Evolutionary conservation across 2,329 filamentous ascomycete genomes (phyloP), one percentile per base, ranked within the genome.

Genomic region (Pseudopithomyces maydicus): DNA sequence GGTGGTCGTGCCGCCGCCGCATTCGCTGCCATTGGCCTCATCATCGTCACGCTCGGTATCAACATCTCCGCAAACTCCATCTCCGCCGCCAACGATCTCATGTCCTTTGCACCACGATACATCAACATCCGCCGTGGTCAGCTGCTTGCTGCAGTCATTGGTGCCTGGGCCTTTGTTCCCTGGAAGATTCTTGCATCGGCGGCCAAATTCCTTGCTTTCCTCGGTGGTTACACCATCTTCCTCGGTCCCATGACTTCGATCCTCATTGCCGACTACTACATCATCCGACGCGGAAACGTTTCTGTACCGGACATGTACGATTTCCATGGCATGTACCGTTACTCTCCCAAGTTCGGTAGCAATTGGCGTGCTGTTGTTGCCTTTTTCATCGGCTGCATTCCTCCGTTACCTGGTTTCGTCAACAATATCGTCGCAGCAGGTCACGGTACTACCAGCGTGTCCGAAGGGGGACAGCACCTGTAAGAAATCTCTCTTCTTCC

Each of bases 121-220:
- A 64, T 70, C 57, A 66, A 70, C 56, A 68, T 70, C 46, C 61
- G 64, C 11, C 65, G 67, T 19, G 67, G 67, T 10, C 72, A 74
- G 29, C 56, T 76, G 11, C 64, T 77, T 19, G 71, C 72, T 26
- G 75, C 74, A 6, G 50, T 76, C 46, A 70, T 76, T 35, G 74
- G 74, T 23, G 66, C 67, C 48, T 75, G 74, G 73, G 71, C 65
- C n/a, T 74, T 73, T 50, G 74, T 76, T 3, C 74, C 73, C 47
- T 77, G 74, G 74, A 74, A 75, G 56, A 74, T 75, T 42, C 68
- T 75, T 8, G 68, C 67, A 3, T 73, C 68, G 1, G 70, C 72
- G 6, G 64, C 66, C 7, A 73, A 70, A 47, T 76, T 77, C 62
- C 65, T 77, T 19, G 62, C 69, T 38, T 77, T 77, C 65, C 62